A percentile compares a stretch with the other conserved stretches of the same genome.
Conservation (phyloP, 306 rosid species). For the Quercus wislizeni region DNA sequence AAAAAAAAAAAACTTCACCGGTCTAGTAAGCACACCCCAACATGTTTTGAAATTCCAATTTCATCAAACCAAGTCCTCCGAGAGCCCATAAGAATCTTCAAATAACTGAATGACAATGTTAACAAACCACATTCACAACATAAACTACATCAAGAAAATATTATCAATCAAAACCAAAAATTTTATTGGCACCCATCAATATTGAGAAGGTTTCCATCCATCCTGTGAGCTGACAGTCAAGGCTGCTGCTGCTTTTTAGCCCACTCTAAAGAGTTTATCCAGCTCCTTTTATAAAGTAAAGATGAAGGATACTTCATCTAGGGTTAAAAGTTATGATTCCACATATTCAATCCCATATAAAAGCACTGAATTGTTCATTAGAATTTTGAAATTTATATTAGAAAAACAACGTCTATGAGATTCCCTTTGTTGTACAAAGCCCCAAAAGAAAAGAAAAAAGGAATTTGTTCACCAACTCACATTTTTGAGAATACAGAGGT, state of each 20-base stretch:
- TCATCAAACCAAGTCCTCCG: background rate
- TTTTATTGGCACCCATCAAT: background rate
- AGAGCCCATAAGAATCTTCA: background rate
- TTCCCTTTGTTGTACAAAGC: background rate
- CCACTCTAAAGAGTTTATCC: background rate
- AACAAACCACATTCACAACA: background rate
- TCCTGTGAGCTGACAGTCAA: background rate
- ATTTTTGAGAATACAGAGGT: conserved; percentile 64
- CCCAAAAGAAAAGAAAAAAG: background rate
- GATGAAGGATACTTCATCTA: background rate
- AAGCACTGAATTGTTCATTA: background rate
- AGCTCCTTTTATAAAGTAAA: background rate
- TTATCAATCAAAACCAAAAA: background rate
- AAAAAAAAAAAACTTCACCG: background rate
- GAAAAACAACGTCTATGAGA: background rate
- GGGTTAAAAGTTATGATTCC: background rate
- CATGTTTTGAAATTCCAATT: background rate
- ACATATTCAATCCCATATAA: background rate
- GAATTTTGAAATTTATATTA: conserved; percentile 8
- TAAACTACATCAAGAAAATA: background rate
- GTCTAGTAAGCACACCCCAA: background rate
- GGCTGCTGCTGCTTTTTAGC: background rate
- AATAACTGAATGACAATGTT: background rate
- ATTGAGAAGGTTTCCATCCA: background rate
- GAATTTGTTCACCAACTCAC: conserved; percentile 47